phyloP scores from a whole-genome alignment of 2,329 filamentous ascomycete species.

The Fusarium poae region DNA sequence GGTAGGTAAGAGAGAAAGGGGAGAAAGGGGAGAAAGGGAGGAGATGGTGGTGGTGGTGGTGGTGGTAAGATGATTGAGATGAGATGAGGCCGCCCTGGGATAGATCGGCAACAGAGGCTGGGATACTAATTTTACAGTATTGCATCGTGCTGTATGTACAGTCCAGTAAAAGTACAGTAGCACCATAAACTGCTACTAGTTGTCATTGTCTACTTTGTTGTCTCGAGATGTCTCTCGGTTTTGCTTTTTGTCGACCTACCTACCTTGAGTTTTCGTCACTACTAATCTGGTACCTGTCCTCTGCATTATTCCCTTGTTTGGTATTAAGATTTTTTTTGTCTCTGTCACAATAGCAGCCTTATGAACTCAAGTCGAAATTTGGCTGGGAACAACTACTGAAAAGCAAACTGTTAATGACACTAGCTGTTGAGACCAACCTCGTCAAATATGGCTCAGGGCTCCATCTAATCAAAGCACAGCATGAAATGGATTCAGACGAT shows the following conservation, averaged over 20 bases:
- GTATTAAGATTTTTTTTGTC: conserved; percentile 6
- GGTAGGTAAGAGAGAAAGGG: conserved; percentile 2
- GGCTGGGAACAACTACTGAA: not conserved
- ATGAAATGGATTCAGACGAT: conserved; percentile 22
- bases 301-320: conserved; percentile 24
- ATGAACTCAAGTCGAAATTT: not conserved
- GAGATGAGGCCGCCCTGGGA: conserved; percentile 39
- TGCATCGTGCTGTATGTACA: not conserved
- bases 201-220: conserved; percentile 27
- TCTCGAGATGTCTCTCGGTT: conserved; percentile 30
- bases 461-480: not conserved
- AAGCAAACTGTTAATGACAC: not conserved
- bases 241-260: conserved; percentile 29
- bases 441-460: conserved; percentile 6
- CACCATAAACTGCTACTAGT: conserved; percentile 32
- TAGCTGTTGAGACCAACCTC: conserved; percentile 3
- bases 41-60: conserved; percentile 5
- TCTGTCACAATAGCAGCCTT: conserved; percentile 8
- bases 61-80: conserved; percentile 26
- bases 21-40: conserved; percentile 9
- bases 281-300: conserved; percentile 26
- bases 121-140: conserved; percentile 23
- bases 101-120: conserved; percentile 26
- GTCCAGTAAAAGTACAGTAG: not conserved
- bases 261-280: conserved; percentile 17